Evolutionary conservation across 164 flowering plant species (phyloP).

Genomic region (Annona squamosa): DNA sequence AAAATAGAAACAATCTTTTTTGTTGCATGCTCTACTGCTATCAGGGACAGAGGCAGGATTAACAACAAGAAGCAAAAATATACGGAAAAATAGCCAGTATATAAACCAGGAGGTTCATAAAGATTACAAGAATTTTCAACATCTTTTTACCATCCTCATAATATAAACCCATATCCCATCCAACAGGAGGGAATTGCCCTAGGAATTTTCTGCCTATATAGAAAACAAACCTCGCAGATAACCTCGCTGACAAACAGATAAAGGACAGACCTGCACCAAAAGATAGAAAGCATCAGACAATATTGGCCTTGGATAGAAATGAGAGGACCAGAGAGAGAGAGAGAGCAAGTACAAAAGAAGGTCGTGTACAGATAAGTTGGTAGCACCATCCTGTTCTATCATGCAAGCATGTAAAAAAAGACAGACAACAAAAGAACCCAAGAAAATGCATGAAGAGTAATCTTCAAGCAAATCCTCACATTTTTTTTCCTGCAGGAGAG

Average conservation of each 20-base stretch:
- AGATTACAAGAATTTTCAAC: neutral
- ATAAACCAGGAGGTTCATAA: neutral
- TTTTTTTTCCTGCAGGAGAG: neutral
- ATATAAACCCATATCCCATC: neutral
- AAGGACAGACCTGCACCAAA: constrained; percentile 56
- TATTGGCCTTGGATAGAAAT: neutral
- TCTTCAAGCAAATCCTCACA: neutral
- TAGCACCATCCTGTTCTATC: neutral
- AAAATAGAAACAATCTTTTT: neutral
- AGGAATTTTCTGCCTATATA: neutral
- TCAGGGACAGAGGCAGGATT: neutral
- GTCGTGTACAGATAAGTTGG: neutral
- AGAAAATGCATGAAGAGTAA: too few species aligned
- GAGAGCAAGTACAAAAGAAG: neutral
- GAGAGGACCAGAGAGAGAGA: neutral
- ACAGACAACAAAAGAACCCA: neutral
- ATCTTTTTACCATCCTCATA: neutral
- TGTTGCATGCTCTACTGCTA: neutral
- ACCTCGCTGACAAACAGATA: constrained; percentile 71
- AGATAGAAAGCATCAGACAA: constrained; percentile 15
- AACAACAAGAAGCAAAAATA: neutral
- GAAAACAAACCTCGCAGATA: constrained; percentile 57
- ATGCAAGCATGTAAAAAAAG: neutral
- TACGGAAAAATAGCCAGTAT: neutral
- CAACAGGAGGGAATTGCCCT: neutral